Conservation (phyloP, 2,329 filamentous ascomycete species). For the Capronia epimyces region DNA sequence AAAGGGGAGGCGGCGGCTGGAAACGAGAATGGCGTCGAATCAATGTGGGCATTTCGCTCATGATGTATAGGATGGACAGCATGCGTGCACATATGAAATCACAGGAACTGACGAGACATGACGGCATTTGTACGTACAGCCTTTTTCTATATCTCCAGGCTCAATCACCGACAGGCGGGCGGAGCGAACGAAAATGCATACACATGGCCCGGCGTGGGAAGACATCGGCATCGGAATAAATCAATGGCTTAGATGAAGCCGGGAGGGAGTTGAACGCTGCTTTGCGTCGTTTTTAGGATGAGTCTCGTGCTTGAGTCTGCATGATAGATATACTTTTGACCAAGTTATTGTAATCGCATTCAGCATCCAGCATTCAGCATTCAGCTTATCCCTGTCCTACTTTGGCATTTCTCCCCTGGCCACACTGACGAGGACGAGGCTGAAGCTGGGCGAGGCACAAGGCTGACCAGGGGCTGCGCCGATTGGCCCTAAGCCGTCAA, state of each 20-base stretch:
- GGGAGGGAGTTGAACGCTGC: background rate
- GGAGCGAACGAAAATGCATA: constrained; percentile 18
- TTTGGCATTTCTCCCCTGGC: too few relatives aligned
- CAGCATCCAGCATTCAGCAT: background rate
- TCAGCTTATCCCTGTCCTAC: too few relatives aligned
- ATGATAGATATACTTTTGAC: constrained; percentile 1
- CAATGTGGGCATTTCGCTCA: constrained; percentile 21
- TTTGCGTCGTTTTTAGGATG: background rate
- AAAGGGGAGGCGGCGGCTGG: background rate
- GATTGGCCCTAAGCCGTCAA: background rate
- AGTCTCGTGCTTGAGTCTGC: background rate
- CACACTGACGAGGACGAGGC: too few relatives aligned
- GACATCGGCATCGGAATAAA: constrained; percentile 1
- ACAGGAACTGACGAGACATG: constrained; percentile 20
- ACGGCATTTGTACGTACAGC: constrained; percentile 23
- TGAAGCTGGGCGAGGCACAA: background rate
- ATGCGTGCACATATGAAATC: constrained; percentile 2
- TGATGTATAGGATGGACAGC: constrained; percentile 6
- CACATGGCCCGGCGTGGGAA: constrained; percentile 8
- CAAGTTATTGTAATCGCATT: constrained; percentile 1
- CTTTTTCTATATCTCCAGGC: constrained; percentile 5
- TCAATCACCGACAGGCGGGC: background rate
- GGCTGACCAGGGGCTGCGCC: background rate
- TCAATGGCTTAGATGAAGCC: background rate
- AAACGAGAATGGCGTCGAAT: constrained; percentile 9